These are phyloP conservation scores for Coemansia sp. DNA, from an alignment of 192 early-diverging fungal genomes.

Conservation along the genomic window DNA sequence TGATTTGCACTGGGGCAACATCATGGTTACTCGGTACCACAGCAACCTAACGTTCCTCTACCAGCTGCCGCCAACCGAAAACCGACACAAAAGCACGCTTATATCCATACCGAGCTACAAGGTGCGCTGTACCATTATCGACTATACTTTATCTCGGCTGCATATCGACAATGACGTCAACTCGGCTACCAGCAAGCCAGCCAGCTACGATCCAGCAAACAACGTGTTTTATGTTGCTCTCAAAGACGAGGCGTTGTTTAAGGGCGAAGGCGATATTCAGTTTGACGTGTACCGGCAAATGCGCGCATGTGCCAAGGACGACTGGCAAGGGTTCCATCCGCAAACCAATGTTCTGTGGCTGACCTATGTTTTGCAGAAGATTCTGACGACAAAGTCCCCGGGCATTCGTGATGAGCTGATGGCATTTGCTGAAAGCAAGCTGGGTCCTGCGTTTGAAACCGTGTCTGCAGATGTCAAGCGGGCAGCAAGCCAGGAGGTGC, in stretches of 20 bases:
- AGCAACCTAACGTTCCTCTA: conserved; percentile 50
- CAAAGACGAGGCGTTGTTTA: conserved; percentile 57
- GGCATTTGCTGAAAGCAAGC: conserved; percentile 42
- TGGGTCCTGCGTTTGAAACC: conserved; percentile 29
- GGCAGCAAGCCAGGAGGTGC: conserved; percentile 44
- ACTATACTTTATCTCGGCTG: conserved; percentile 69
- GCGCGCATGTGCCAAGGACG: conserved; percentile 39
- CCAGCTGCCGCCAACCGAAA: conserved; percentile 40
- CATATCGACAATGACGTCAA: conserved; percentile 49
- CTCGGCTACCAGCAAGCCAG: conserved; percentile 20
- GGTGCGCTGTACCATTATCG: conserved; percentile 65
- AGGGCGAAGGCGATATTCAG: conserved; percentile 65
- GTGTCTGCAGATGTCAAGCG: conserved; percentile 25
- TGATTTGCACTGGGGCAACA: conserved; percentile 75
- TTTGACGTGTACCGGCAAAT: conserved; percentile 74
- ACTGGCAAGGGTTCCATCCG: conserved; percentile 47
- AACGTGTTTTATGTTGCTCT: conserved; percentile 58
- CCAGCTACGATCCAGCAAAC: conserved; percentile 32
- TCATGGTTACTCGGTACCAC: conserved; percentile 57
- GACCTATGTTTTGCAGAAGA: conserved; percentile 49
- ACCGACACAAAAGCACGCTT: conserved; percentile 39
- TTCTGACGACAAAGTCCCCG: conserved; percentile 43
- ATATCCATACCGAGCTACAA: conserved; percentile 60
- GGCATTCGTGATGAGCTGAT: conserved; percentile 41
- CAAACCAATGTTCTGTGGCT: conserved; percentile 53